Evolutionary conservation across 257 asterid species (phyloP).

Genomic region (Plantago ovata): DNA sequence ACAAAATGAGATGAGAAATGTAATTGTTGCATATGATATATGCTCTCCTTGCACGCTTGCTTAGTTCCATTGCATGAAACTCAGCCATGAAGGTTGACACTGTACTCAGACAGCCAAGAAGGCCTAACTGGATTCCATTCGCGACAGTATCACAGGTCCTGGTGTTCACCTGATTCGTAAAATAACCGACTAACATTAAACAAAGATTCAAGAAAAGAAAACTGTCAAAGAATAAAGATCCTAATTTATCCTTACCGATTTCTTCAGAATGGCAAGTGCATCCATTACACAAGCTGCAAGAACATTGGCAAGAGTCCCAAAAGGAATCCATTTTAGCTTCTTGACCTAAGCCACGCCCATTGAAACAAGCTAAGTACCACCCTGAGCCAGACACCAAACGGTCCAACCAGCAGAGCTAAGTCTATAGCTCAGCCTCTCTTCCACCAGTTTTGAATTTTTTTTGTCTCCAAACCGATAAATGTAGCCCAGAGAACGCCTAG

Average conservation of each 20-base stretch:
- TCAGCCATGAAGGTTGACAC: slow-evolving; percentile 85
- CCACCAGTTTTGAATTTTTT: slow-evolving; percentile 44
- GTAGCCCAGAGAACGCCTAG: slow-evolving; percentile 49
- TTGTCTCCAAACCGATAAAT: slow-evolving; percentile 34
- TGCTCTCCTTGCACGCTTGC: slow-evolving; percentile 61
- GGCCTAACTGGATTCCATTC: slow-evolving; percentile 64
- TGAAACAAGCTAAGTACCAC: slow-evolving; percentile 78
- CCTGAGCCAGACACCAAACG: slow-evolving; percentile 88
- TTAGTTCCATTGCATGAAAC: slow-evolving; percentile 68
- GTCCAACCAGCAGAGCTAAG: slow-evolving; percentile 81
- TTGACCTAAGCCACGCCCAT: slow-evolving; percentile 73
- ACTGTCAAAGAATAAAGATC: neutral
- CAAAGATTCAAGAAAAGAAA: neutral
- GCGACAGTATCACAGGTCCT: slow-evolving; percentile 44
- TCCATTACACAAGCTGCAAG: slow-evolving; percentile 92
- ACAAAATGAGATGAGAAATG: slow-evolving; percentile 45
- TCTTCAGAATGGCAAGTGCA: slow-evolving; percentile 61
- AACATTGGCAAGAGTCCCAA: slow-evolving; percentile 91
- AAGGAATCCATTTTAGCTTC: slow-evolving; percentile 68
- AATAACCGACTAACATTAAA: neutral
- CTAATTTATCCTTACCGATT: slow-evolving; percentile 38
- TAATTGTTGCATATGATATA: slow-evolving; percentile 52
- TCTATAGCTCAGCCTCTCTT: slow-evolving; percentile 50
- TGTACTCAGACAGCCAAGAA: slow-evolving; percentile 84
- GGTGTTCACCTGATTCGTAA: slow-evolving; percentile 35